A percentile compares a stretch with the other conserved stretches of the same genome.
phyloP scores from a whole-genome alignment of 2,329 filamentous ascomycete species.

The Ceratocystis lukuohia region DNA sequence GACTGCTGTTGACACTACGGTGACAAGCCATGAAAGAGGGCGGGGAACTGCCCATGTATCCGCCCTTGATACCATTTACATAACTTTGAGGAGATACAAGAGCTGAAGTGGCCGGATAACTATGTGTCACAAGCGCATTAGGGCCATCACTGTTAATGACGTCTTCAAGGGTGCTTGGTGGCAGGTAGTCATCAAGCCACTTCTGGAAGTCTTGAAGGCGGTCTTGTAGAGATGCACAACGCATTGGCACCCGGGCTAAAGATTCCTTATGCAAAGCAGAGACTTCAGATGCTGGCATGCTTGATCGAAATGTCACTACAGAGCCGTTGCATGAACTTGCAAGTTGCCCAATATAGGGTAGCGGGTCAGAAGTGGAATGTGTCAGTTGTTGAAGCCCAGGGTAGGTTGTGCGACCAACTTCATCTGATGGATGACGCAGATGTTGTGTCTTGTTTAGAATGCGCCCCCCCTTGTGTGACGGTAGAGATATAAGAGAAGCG shows the following conservation, averaged over 20 bases:
- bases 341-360: background rate
- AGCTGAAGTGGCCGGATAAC: background rate
- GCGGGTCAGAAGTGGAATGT: background rate
- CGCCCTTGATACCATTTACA: background rate
- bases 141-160: background rate
- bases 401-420: background rate
- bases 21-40: background rate
- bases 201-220: conserved; percentile 19
- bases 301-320: background rate
- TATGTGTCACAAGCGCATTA: background rate
- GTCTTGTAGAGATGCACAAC: conserved; percentile 16
- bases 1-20: background rate
- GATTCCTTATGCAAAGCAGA: background rate
- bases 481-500: background rate
- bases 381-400: background rate
- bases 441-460: background rate
- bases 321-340: background rate
- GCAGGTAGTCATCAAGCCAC: conserved; percentile 20
- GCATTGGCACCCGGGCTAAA: background rate
- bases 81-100: background rate
- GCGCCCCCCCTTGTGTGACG: background rate
- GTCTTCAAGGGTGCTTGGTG: background rate
- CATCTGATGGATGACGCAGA: background rate
- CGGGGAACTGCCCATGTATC: background rate
- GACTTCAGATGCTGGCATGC: background rate